Conservation (phyloP, 352 stramenopile genomes). For the Phytophthora melonis region DNA sequence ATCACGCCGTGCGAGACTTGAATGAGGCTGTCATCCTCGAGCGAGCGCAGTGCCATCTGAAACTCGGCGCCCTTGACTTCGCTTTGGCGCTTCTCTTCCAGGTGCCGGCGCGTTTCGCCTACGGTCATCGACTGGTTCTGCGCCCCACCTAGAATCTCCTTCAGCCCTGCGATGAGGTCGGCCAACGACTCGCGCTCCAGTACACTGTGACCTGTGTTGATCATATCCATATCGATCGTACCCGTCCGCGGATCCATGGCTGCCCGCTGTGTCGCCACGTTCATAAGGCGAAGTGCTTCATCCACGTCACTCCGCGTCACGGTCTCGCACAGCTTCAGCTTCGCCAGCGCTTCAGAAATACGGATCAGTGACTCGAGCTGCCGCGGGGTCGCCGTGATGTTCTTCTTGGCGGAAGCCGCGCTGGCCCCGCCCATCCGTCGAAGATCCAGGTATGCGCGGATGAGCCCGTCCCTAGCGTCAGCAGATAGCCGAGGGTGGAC, state of each 20-base stretch:
- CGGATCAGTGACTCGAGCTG: slow-evolving; percentile 99
- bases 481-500: slow-evolving; percentile 93
- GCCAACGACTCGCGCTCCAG: slow-evolving; percentile 88
- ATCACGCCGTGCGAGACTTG: slow-evolving; percentile 93
- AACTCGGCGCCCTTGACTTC: slow-evolving; percentile 90
- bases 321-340: slow-evolving; percentile 91
- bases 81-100: slow-evolving; percentile 87
- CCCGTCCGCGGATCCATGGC: slow-evolving; percentile 98
- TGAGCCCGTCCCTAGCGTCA: slow-evolving; percentile 90
- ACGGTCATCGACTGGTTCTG: slow-evolving; percentile 83
- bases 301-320: slow-evolving; percentile 89
- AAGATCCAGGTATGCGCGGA: slow-evolving; percentile 95
- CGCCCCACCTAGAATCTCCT: slow-evolving; percentile 63
- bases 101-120: slow-evolving; percentile 83
- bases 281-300: slow-evolving; percentile 98
- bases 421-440: slow-evolving; percentile 73
- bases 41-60: slow-evolving; percentile 84
- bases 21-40: slow-evolving; percentile 94
- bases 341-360: slow-evolving; percentile 97
- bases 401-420: slow-evolving; percentile 86
- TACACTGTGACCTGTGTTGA: slow-evolving; percentile 94
- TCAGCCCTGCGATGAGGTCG: slow-evolving; percentile 66
- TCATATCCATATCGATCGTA: slow-evolving; percentile 99
- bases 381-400: slow-evolving; percentile 98
- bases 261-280: slow-evolving; percentile 96